These are phyloP conservation scores for Penicillium olsonii DNA, from an alignment of 2,329 filamentous ascomycete species.

Conservation along the genomic window DNA sequence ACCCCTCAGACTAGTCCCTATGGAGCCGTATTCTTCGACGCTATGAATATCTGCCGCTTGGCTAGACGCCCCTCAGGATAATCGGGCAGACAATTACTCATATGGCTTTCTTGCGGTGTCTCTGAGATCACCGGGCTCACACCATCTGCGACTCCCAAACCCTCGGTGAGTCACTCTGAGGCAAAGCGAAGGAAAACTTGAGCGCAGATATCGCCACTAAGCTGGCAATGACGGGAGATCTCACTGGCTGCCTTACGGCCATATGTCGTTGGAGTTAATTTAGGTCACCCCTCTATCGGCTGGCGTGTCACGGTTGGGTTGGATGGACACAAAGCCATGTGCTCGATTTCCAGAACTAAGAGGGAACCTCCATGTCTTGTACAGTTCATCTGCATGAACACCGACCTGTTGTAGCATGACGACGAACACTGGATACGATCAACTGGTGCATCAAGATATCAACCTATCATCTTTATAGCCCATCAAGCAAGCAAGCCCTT, in stretches of 20 bases:
- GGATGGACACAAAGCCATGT: slow-evolving; percentile 23
- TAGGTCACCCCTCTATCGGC: slow-evolving; percentile 7
- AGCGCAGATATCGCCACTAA: slow-evolving; percentile 2
- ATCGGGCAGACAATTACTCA: slow-evolving; percentile 20
- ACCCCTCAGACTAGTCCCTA: slow-evolving; percentile 28
- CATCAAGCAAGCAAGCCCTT: background rate
- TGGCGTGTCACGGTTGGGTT: slow-evolving; percentile 17
- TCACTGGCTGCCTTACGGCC: slow-evolving; percentile 13
- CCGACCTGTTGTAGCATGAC: slow-evolving; percentile 12
- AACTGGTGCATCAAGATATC: background rate
- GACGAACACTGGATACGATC: background rate
- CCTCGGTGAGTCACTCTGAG: slow-evolving; percentile 1
- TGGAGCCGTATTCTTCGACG: slow-evolving; percentile 18
- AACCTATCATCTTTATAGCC: background rate
- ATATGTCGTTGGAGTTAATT: background rate
- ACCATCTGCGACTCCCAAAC: background rate
- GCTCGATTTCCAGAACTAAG: slow-evolving; percentile 23
- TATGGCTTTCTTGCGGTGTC: slow-evolving; percentile 7
- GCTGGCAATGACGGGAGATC: background rate
- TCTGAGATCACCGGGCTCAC: slow-evolving; percentile 1
- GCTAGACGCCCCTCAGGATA: slow-evolving; percentile 14
- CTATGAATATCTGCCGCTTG: slow-evolving; percentile 13
- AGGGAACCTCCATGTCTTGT: slow-evolving; percentile 10
- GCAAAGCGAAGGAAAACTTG: background rate
- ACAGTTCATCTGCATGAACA: slow-evolving; percentile 27